These are phyloP conservation scores for Cicer chorassanicum DNA, from an alignment of 306 rosid genomes.

Conservation along the genomic window DNA sequence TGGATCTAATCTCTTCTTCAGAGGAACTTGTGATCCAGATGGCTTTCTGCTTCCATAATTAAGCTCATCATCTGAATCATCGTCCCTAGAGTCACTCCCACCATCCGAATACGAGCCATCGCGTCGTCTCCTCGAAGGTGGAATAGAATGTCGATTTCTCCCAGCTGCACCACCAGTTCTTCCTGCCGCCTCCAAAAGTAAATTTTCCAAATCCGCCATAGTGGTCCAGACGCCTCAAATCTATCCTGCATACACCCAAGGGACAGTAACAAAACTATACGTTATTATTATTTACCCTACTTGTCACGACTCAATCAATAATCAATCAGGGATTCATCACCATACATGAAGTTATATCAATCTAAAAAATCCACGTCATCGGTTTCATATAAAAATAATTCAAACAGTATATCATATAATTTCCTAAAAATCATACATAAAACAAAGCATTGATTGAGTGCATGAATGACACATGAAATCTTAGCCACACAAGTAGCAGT, in stretches of 20 bases:
- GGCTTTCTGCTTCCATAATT: constrained; percentile 63
- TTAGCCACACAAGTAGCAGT: not conserved
- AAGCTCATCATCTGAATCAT: constrained; percentile 65
- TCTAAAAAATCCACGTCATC: not conserved
- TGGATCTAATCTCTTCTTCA: constrained; percentile 85
- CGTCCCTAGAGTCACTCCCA: constrained; percentile 81
- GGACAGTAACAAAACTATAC: constrained; percentile 17
- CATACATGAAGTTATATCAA: not conserved
- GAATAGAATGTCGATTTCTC: constrained; percentile 68
- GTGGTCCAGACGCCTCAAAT: constrained; percentile 17
- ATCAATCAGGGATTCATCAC: not conserved
- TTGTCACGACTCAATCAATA: not conserved
- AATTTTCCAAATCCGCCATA: constrained; percentile 87
- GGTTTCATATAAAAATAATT: not conserved
- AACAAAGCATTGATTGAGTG: constrained; percentile 3
- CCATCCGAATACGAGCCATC: constrained; percentile 75
- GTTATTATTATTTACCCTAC: not conserved
- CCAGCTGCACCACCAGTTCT: constrained; percentile 77
- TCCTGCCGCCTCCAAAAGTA: constrained; percentile 96
- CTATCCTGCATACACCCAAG: constrained; percentile 39
- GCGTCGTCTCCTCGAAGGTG: constrained; percentile 64
- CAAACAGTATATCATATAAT: not conserved
- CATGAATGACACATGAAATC: not conserved
- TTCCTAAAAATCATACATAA: constrained; percentile 13
- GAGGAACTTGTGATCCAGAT: constrained; percentile 75